Conservation (phyloP, 176 grass and related monocot species). For the Metroxylon sagu region DNA sequence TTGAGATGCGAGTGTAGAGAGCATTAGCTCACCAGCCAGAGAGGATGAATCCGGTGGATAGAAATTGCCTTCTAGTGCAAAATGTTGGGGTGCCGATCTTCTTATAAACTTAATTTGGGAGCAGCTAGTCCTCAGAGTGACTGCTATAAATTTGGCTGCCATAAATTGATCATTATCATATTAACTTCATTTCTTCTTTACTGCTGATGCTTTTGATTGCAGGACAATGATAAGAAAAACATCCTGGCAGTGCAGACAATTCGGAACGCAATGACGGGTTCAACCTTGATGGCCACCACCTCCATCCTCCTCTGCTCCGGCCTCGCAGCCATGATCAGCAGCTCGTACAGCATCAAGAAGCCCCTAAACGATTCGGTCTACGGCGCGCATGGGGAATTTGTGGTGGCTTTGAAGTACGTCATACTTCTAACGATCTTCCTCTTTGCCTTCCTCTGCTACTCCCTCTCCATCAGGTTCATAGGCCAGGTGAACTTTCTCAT, state of each 20-base stretch:
- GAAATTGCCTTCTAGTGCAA: too few species aligned
- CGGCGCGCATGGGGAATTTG: constrained; percentile 92
- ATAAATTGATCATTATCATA: too few species aligned
- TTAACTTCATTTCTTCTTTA: background rate
- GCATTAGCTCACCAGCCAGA: too few species aligned
- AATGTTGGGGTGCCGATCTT: too few species aligned
- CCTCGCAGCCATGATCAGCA: constrained; percentile 88
- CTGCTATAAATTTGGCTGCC: too few species aligned
- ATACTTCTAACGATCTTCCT: constrained; percentile 66
- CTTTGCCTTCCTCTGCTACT: constrained; percentile 87
- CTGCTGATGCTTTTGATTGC: background rate
- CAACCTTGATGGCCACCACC: constrained; percentile 84
- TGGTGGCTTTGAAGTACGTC: constrained; percentile 91
- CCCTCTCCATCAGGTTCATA: constrained; percentile 76
- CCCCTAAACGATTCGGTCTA: constrained; percentile 71
- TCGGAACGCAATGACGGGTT: constrained; percentile 88
- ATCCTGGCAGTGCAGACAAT: constrained; percentile 87
- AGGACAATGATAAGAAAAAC: constrained; percentile 85
- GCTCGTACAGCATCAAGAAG: constrained; percentile 82
- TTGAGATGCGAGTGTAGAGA: too few species aligned
- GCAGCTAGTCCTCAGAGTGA: too few species aligned
- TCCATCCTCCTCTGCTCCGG: constrained; percentile 88
- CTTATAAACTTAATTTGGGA: too few species aligned
- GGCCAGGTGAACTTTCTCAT: constrained; percentile 92
- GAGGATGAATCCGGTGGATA: too few species aligned